These are phyloP conservation scores for Macrocystidia cucumis DNA, from an alignment of 1,284 basidiomycete genomes.

Conservation along the genomic window DNA sequence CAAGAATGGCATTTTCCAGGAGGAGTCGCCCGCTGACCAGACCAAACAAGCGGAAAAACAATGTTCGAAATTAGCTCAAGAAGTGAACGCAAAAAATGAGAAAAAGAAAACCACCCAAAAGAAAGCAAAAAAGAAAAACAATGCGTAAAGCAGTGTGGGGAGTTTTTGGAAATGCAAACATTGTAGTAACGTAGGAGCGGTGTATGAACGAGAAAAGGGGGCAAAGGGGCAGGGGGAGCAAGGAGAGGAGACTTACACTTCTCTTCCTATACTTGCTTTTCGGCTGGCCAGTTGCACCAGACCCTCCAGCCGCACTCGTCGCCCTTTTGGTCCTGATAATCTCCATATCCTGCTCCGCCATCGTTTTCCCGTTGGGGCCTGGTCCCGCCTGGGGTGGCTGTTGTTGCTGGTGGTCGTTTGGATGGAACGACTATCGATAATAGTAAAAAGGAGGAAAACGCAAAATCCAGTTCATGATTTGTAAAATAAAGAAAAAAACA, in stretches of 20 bases:
- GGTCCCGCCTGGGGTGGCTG: too few relatives aligned
- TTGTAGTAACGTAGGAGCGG: too few relatives aligned
- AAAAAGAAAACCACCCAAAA: too few relatives aligned
- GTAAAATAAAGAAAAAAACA: too few relatives aligned
- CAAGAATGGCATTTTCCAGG: conserved; percentile 81
- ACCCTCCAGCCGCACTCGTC: conserved; percentile 43
- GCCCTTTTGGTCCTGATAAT: conserved; percentile 71
- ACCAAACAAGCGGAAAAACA: conserved; percentile 20
- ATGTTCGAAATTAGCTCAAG: conserved; percentile 12
- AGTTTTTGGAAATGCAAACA: too few relatives aligned
- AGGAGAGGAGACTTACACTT: conserved; percentile 46
- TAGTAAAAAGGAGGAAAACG: conserved; percentile 3
- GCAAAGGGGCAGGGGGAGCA: too few relatives aligned
- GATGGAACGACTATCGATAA: conserved; percentile 1
- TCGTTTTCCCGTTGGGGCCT: too few relatives aligned
- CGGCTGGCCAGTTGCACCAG: conserved; percentile 37
- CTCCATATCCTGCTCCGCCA: conserved; percentile 75
- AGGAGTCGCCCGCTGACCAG: conserved; percentile 63
- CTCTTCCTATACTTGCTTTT: conserved; percentile 77
- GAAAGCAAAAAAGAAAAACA: too few relatives aligned
- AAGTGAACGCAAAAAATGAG: too few relatives aligned
- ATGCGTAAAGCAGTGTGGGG: too few relatives aligned
- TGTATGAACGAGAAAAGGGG: too few relatives aligned
- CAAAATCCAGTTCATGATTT: conserved; percentile 23
- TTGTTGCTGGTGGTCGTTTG: conserved; percentile 19